Evolutionary conservation across 345 rosid genomes (phyloP), one percentile per base, ranked within the genome.

Genomic region (Murraya koenigii): DNA sequence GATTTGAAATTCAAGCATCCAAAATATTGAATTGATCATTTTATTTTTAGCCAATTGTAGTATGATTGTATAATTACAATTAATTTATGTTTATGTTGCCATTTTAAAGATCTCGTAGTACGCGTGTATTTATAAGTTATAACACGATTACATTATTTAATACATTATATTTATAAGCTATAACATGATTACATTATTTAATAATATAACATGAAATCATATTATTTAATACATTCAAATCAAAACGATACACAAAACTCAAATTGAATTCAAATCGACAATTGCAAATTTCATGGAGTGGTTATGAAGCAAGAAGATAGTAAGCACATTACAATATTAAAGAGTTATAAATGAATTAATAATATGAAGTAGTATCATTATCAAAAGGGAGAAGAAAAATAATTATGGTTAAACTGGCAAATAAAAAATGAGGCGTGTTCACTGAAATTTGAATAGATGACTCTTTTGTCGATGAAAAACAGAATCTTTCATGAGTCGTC

Each of bases 401-500:
- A 71, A 55, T 71, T 9, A 35, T 56, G 65, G 62, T 3, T 32
- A 32, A 71, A 41, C 62, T 4, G 61, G 62, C 74, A 52, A 68
- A 66, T 38, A 66, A 23, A 41, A 52, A 52, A 17, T 17, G 56
- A 44, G 17, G 49, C 49, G 49, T 39, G 55, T 41, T 68, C 33
- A 25, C 33, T 23, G 55, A 68, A 47, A 26, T 69, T 49, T 49
- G 74, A 70, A 52, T 25, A 1, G 61, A 52, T 7, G 11, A 39
- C 44, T 39, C 49, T 5, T n/a, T n/a, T 52, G 20, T 52, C 17
- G 20, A 52, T 17, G 56, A 70, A 69, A 32, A 52, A 20, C 5
- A 35, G 49, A 75, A 71, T 78, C 74, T 17, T 19, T 23, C 35
- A 23, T 10, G 1, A 47, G 56, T 63, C 81, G 52, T 44, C 73